Base-by-base conservation (phyloP, 768 basidiomycete species). In the Mycena pura region DNA sequence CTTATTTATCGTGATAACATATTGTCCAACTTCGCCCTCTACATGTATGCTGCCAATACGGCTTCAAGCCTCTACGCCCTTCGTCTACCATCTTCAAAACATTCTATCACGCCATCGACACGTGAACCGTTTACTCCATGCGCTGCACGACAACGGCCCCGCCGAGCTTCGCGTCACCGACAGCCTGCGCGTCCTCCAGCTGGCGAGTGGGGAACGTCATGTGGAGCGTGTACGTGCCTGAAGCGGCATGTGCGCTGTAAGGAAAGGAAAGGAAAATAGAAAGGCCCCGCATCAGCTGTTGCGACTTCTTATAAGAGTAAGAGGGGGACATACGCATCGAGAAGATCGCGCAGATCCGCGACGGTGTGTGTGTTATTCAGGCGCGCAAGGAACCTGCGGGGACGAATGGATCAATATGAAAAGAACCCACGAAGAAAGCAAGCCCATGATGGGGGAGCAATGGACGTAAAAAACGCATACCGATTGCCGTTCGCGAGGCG, bases 401-500 rank as follows among this genome's bases (percentile, higher is more conserved):
- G 13, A 45, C 32, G 32, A 2, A 13, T 2, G 9, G 25, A 40
- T 47, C 8, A 17, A 34, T 1, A 43, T 44, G 46, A 31, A 31
- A 19, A 32, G n/a, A 51, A 25, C n/a, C n/a, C n/a, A n/a, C 38
- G 27, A 6, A 51, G 32, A 36, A 15, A 25, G 21, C 17, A n/a
- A 40, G 6, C 19, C 6, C 7, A 40, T 45, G 6, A 56, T 15
- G 58, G 44, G 46, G 13, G 25, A 55, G 22, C 21, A 31, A 31
- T 11, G 24, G 34, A 45, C 55, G 36, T 21, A 55, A 15, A 51
- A 40, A 62, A 34, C 21, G 68, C 76, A 6, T 64, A 91, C 92
- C 93, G 85, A 17, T 93, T 92, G 9, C 96, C 96, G 74, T 96
- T 95, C 10, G 92, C 93, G 53, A 99, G 71, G 54, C 97, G 82